Evolutionary conservation across 164 flowering plant species (phyloP).

Genomic region (Pachysandra terminalis): DNA sequence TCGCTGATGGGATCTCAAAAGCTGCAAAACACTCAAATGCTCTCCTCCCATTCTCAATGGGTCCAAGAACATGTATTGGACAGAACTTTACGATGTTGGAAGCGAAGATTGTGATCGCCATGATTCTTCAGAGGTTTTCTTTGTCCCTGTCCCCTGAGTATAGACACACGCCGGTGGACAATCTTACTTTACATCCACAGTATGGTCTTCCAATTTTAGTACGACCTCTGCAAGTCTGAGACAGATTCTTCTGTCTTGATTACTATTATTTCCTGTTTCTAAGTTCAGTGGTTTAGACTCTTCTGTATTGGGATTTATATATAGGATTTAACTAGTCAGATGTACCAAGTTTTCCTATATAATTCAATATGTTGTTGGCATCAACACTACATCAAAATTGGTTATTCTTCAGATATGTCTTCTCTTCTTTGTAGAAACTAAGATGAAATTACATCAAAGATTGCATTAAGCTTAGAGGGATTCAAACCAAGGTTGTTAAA

Average conservation of each 20-base stretch:
- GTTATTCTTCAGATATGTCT: too few relatives aligned
- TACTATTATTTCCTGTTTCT: neutral
- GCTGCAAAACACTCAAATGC: slow-evolving; percentile 42
- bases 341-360: too few relatives aligned
- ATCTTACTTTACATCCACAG: slow-evolving; percentile 29
- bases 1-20: slow-evolving; percentile 27
- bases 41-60: slow-evolving; percentile 27
- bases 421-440: too few relatives aligned
- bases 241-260: neutral
- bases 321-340: neutral
- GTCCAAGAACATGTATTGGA: slow-evolving; percentile 34
- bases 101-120: slow-evolving; percentile 27
- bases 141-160: slow-evolving; percentile 31
- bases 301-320: too few relatives aligned
- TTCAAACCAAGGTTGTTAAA: too few relatives aligned
- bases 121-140: slow-evolving; percentile 30
- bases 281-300: neutral
- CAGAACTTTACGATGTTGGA: slow-evolving; percentile 40
- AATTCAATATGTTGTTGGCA: neutral
- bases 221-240: slow-evolving; percentile 4
- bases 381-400: too few relatives aligned
- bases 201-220: slow-evolving; percentile 27
- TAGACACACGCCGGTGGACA: slow-evolving; percentile 26
- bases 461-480: too few relatives aligned
- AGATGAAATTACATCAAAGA: too few relatives aligned